A percentile compares a stretch with the other conserved stretches of the same genome.
phyloP scores from a whole-genome alignment of 768 basidiomycete species.

The Phlegmacium glaucopus region DNA sequence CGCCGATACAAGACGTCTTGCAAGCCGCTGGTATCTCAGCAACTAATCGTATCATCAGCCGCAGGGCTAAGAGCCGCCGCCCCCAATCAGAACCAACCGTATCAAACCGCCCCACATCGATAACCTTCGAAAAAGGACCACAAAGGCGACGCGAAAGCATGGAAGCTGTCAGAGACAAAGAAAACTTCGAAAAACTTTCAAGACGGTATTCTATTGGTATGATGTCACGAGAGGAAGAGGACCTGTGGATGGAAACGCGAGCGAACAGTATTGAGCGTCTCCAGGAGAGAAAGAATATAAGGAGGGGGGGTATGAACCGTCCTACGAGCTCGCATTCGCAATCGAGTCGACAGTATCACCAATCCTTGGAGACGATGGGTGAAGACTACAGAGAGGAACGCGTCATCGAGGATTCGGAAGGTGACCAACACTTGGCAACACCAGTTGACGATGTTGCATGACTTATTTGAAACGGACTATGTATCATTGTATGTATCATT shows the following conservation, averaged over 20 bases:
- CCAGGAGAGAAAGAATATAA: slow-evolving; percentile 25
- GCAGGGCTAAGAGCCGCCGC: neutral
- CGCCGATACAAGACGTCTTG: slow-evolving; percentile 67
- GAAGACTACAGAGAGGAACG: too few relatives aligned
- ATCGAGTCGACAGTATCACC: too few relatives aligned
- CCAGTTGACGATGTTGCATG: too few relatives aligned
- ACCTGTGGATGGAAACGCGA: slow-evolving; percentile 29
- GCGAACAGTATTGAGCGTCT: slow-evolving; percentile 25
- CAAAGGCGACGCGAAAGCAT: slow-evolving; percentile 2
- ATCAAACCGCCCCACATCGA: neutral
- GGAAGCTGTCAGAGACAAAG: neutral
- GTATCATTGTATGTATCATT: too few relatives aligned
- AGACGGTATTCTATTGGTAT: slow-evolving; percentile 5
- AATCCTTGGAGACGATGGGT: too few relatives aligned
- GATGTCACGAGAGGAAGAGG: slow-evolving; percentile 24
- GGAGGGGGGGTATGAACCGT: slow-evolving; percentile 14
- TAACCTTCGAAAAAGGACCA: neutral
- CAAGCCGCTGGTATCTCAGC: slow-evolving; percentile 44
- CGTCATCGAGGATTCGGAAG: too few relatives aligned
- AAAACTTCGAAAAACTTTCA: neutral
- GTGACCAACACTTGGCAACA: too few relatives aligned
- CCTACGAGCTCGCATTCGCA: slow-evolving; percentile 1
- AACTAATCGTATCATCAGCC: neutral
- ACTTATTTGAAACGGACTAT: too few relatives aligned
- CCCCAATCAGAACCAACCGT: neutral